These are phyloP conservation scores for Phaseolus lunatus DNA, from an alignment of 306 rosid species.

Conservation along the genomic window DNA sequence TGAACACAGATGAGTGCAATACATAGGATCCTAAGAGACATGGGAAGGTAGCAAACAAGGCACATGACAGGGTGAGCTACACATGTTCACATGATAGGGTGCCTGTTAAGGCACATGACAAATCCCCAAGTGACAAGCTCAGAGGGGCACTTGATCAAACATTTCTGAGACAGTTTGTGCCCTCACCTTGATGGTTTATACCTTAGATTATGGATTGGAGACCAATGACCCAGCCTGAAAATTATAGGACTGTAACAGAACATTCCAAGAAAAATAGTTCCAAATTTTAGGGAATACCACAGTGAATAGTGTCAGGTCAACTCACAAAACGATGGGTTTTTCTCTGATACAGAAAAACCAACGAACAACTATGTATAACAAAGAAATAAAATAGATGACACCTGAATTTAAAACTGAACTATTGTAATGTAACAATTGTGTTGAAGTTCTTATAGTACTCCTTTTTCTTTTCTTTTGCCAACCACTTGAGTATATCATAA, in stretches of 20 bases:
- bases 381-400: slow-evolving; percentile 16
- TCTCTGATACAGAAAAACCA: not conserved
- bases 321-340: not conserved
- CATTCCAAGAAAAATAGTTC: not conserved
- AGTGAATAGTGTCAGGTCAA: not conserved
- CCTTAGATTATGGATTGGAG: not conserved
- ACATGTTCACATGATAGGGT: not conserved
- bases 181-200: not conserved
- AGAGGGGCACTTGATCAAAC: not conserved
- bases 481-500: slow-evolving; percentile 30
- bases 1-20: not conserved
- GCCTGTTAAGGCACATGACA: not conserved
- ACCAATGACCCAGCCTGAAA: slow-evolving; percentile 2
- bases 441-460: slow-evolving; percentile 27
- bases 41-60: not conserved
- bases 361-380: not conserved
- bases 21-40: not conserved
- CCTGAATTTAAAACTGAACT: slow-evolving; percentile 13
- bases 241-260: not conserved
- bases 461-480: not conserved
- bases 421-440: slow-evolving; percentile 17
- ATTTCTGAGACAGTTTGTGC: slow-evolving; percentile 2
- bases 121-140: not conserved
- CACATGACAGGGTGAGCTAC: not conserved
- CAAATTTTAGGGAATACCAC: slow-evolving; percentile 3